These are phyloP conservation scores for Choanephora cucurbitarum DNA, from an alignment of 371 early-diverging fungal genomes.

Conservation along the genomic window DNA sequence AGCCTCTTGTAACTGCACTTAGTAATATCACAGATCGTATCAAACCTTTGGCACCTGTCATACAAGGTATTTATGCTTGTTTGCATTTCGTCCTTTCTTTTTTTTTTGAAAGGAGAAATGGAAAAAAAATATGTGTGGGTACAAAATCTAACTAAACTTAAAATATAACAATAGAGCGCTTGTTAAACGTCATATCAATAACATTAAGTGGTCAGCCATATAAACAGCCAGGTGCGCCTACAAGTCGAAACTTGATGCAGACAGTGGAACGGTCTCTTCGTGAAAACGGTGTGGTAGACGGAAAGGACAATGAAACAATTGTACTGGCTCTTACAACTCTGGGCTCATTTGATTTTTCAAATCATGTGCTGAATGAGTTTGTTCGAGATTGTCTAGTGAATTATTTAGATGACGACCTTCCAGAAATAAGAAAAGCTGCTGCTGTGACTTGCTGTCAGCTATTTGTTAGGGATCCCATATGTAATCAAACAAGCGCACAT, in stretches of 20 bases:
- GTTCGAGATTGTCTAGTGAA: conserved; percentile 84
- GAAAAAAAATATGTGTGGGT: neutral
- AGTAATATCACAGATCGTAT: conserved; percentile 82
- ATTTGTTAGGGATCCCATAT: conserved; percentile 74
- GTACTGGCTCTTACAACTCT: conserved; percentile 88
- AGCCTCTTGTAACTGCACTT: conserved; percentile 81
- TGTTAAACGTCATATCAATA: conserved; percentile 87
- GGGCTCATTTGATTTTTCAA: conserved; percentile 85
- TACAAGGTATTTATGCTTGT: conserved; percentile 80
- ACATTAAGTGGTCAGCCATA: conserved; percentile 87
- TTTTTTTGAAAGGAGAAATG: no score
- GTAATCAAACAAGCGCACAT: conserved; percentile 79
- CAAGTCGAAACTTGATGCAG: conserved; percentile 39
- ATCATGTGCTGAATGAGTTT: conserved; percentile 87
- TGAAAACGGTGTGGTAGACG: conserved; percentile 45
- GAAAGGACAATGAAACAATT: conserved; percentile 75
- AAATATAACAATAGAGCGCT: conserved; percentile 58
- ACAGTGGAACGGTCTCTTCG: conserved; percentile 49
- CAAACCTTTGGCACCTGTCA: conserved; percentile 78
- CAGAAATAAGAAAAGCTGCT: conserved; percentile 85
- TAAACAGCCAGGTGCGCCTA: conserved; percentile 79
- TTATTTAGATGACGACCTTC: conserved; percentile 85
- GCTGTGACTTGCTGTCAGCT: conserved; percentile 89
- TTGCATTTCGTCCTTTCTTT: no score
- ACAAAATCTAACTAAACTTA: no score